Evolutionary conservation across 768 basidiomycete species (phyloP).

Genomic region (Tylopilus felleus): DNA sequence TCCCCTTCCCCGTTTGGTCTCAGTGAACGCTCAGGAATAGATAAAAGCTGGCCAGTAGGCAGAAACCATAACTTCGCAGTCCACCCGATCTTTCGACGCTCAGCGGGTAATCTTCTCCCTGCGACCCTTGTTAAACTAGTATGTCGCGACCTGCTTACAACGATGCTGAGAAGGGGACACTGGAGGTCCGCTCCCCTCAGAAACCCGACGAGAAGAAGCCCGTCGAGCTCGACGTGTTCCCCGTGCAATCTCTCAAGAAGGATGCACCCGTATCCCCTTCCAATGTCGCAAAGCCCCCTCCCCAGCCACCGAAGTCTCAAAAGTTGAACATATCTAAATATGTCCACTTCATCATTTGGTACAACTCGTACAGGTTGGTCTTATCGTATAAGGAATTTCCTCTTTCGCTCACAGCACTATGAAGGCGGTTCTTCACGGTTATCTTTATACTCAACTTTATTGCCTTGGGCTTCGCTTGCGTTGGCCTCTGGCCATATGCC

Average conservation of each 20-base stretch:
- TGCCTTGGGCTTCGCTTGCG: slow-evolving; percentile 57
- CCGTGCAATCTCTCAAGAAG: slow-evolving; percentile 40
- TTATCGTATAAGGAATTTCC: neutral
- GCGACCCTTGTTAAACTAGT: neutral
- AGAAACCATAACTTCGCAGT: neutral
- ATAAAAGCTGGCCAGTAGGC: slow-evolving; percentile 24
- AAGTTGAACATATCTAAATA: slow-evolving; percentile 60
- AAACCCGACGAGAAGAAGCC: slow-evolving; percentile 38
- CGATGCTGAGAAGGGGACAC: slow-evolving; percentile 58
- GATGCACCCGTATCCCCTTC: slow-evolving; percentile 36
- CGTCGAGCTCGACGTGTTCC: slow-evolving; percentile 25
- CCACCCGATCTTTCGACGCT: slow-evolving; percentile 7
- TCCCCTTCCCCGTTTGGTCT: slow-evolving; percentile 10
- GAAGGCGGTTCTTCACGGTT: slow-evolving; percentile 71
- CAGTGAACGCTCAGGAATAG: neutral
- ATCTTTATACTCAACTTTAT: slow-evolving; percentile 57
- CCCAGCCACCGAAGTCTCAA: slow-evolving; percentile 36
- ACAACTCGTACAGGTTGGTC: slow-evolving; percentile 69
- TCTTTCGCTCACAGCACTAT: slow-evolving; percentile 8
- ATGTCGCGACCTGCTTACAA: slow-evolving; percentile 48
- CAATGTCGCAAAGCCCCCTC: slow-evolving; percentile 34
- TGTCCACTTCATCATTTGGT: slow-evolving; percentile 67
- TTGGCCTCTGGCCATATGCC: slow-evolving; percentile 67
- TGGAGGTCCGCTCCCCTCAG: slow-evolving; percentile 41
- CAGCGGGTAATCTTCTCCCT: slow-evolving; percentile 14